Evolutionary conservation across 106 monocot genomes (phyloP), one percentile per base, ranked within the genome.

Genomic region (Vanilla planifolia): DNA sequence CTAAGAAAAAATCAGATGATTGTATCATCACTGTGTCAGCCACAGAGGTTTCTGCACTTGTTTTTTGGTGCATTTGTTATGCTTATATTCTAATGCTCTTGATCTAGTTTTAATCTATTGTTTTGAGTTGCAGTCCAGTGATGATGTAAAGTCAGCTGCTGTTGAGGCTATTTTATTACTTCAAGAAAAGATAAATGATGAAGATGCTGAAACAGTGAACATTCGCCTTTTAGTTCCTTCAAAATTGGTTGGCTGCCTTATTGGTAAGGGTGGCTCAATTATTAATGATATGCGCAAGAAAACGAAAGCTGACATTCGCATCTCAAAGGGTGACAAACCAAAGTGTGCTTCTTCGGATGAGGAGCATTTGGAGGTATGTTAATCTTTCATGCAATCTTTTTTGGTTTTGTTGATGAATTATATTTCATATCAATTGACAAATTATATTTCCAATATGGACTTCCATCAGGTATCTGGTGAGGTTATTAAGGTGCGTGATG

Each of bases 181-280:
- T 41, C 95, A 90, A 74, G 80, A 45, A 68, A 90, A 91, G 70
- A 90, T 96, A 39, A 84, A 84, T 71, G 95, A 87, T 65, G 80
- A 86, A 48, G 80, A 75, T 65, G 86, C 78, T 34, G 84, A 79
- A 24, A 75, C 23, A 24, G 81, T 80, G 28, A 75, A 68, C 33
- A 75, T 96, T 34, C 75, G 81, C 9, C 78, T 96, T 42, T 79
- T 96, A 57, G 86, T 96, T 23, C 95, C 95, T 2, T 70, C 79
- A 40, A 96, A 81, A 55, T 75, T 79, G 17, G 79, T 96, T 61
- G 95, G 95, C 7, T 96, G 90, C 55, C 80, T 96, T 58, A 96
- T 96, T 58, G 95, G 95, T 7, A 96, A 84, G 71, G 67, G 78
- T 61, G 95, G 95, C 34, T 78, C 80, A 2, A 90, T 96, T 45